A percentile compares a stretch with the other conserved stretches of the same genome.
Conservation (phyloP, 495 filamentous ascomycete species). For the Astrothelium macrocarpum region DNA sequence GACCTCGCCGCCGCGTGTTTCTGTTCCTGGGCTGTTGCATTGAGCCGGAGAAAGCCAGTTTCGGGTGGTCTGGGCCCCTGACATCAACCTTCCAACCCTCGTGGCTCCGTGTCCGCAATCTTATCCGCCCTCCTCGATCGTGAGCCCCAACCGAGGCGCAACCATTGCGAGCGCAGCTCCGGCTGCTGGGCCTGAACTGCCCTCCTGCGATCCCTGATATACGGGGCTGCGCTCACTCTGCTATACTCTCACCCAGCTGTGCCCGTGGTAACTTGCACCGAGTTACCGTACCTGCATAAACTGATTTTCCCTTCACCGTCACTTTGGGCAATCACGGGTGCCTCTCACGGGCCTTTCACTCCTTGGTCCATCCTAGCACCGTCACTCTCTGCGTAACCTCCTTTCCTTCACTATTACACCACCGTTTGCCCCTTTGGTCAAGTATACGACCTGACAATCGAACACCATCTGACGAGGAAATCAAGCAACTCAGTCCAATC, state of each 20-base stretch:
- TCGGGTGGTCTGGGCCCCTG: slow-evolving; percentile 1
- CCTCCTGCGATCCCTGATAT: background rate
- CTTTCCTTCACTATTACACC: background rate
- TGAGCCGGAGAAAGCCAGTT: background rate
- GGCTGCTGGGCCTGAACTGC: slow-evolving; percentile 4
- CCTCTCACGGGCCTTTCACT: background rate
- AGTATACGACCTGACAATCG: background rate
- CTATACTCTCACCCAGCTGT: background rate
- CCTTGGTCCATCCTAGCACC: background rate
- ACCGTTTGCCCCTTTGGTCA: background rate
- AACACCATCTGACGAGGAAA: background rate
- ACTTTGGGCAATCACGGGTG: background rate
- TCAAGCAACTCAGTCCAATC: background rate
- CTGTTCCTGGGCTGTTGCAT: slow-evolving; percentile 6
- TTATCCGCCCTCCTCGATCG: slow-evolving; percentile 1
- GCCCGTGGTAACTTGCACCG: background rate
- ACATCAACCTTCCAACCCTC: slow-evolving; percentile 6
- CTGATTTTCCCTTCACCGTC: background rate
- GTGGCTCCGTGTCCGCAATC: slow-evolving; percentile 6
- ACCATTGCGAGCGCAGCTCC: background rate
- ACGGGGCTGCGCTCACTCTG: background rate
- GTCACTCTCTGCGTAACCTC: background rate
- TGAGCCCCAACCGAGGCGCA: slow-evolving; percentile 3
- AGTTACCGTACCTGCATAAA: background rate
- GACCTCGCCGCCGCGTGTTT: background rate